phyloP scores from a whole-genome alignment of 352 stramenopile genomes.

The Labyrinthula sp. region DNA sequence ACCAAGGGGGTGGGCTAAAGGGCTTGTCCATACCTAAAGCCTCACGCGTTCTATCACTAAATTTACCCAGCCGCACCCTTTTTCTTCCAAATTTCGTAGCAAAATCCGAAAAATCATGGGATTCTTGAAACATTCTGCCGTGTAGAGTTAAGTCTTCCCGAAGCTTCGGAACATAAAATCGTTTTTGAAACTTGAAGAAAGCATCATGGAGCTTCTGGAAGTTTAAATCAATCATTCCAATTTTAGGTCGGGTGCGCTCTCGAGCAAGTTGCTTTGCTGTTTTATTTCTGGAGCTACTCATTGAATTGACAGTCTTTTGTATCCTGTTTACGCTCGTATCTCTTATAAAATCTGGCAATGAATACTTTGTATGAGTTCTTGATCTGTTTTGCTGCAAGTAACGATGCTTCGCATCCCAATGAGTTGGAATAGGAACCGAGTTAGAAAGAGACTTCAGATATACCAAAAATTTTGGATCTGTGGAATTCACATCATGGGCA shows the following conservation, averaged over 20 bases:
- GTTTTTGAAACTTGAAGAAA: slow-evolving; percentile 96
- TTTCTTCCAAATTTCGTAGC: too few relatives aligned
- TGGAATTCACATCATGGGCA: slow-evolving; percentile 79
- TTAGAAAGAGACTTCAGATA: slow-evolving; percentile 81
- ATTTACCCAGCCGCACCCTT: slow-evolving; percentile 64
- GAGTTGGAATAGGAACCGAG: slow-evolving; percentile 77
- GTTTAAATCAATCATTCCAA: slow-evolving; percentile 87
- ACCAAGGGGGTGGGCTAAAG: slow-evolving; percentile 73
- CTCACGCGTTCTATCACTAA: slow-evolving; percentile 42
- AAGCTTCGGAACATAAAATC: slow-evolving; percentile 76
- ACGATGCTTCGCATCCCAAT: slow-evolving; percentile 93
- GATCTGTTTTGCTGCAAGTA: slow-evolving; percentile 88
- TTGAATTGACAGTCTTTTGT: slow-evolving; percentile 44
- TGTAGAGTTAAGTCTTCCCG: too few relatives aligned
- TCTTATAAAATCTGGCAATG: slow-evolving; percentile 88
- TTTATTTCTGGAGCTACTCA: slow-evolving; percentile 24
- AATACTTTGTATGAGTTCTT: slow-evolving; percentile 77
- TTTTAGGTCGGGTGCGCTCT: slow-evolving; percentile 74
- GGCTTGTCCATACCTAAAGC: slow-evolving; percentile 79
- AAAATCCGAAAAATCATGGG: slow-evolving; percentile 79
- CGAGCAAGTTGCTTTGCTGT: slow-evolving; percentile 33
- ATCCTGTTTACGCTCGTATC: slow-evolving; percentile 71
- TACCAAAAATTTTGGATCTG: slow-evolving; percentile 77
- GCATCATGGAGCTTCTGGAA: slow-evolving; percentile 86
- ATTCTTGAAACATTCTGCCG: slow-evolving; percentile 75